Evolutionary conservation across 1,284 basidiomycete genomes (phyloP), one percentile per base, ranked within the genome.

Genomic region (Ganoderma sinense): DNA sequence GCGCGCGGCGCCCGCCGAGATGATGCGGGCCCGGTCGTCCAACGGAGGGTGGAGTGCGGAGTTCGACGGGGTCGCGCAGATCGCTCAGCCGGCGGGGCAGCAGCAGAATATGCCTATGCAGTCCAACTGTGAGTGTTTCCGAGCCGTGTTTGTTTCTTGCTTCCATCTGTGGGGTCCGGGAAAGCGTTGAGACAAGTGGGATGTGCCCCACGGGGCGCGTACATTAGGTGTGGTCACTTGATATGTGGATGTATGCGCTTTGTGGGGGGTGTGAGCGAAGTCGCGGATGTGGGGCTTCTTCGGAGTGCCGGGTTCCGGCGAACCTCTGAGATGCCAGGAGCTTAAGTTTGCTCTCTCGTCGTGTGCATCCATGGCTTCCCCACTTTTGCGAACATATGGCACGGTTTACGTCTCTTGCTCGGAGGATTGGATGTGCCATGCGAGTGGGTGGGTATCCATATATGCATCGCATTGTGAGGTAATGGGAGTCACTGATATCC

Each of bases 31-130:
- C 59, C 67, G 71, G 14, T 29, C 64, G 26, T 55, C 64, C 39
- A 36, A 39, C 51, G 64, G 68, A 33, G 68, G 73, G 23, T 81
- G 81, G 82, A 75, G 80, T 61, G 66, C 75, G 36, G 78, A 81
- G 68, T 81, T 81, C 56, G 75, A 76, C n/a, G 65, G 68, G n/a
- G 73, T 59, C 14, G 64, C 60, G 59, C 73, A 66, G 66, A 68
- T 64, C 36, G 58, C 53, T 48, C 67, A 60, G 29, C 69, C 67
- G 58, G 59, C 64, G 56, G 64, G 43, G 39, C 76, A 77, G 69
- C 73, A 75, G 69, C 73, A 74, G 61, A 71, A 58, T 60, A 69
- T 69, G 62, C 51, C 66, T 14, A 65, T 73, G 67, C 74, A 73
- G 66, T 71, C 71, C 23, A 74, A 76, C 43, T 75, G 78, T 79